Conservation (phyloP, 2,329 filamentous ascomycete genomes). For the Tothia fuscella region DNA sequence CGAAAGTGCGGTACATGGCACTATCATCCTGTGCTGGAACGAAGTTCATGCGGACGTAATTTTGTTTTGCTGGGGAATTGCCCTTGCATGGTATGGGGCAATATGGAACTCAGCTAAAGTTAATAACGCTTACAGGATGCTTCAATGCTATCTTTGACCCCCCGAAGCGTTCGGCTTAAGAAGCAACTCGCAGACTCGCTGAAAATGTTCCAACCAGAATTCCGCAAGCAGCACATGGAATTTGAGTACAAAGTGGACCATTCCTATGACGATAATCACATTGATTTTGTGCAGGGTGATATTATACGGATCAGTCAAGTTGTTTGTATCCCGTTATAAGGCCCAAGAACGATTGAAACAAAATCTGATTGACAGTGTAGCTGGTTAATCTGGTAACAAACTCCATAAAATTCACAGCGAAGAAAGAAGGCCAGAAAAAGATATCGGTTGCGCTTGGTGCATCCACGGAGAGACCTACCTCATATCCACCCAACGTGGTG, state of each 20-base stretch:
- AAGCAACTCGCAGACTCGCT: slow-evolving; percentile 18
- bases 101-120: background rate
- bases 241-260: slow-evolving; percentile 19
- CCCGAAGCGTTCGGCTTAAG: slow-evolving; percentile 15
- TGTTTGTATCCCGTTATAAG: too few species aligned
- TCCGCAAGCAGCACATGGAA: slow-evolving; percentile 19
- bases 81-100: background rate
- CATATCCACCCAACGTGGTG: slow-evolving; percentile 30
- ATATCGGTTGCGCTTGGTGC: slow-evolving; percentile 7
- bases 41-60: too few species aligned
- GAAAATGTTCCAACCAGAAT: slow-evolving; percentile 25
- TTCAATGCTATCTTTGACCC: slow-evolving; percentile 6
- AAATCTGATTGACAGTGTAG: too few species aligned
- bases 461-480: slow-evolving; percentile 12
- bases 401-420: slow-evolving; percentile 23
- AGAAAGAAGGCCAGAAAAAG: slow-evolving; percentile 15
- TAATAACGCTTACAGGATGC: background rate
- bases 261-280: slow-evolving; percentile 15
- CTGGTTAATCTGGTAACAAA: slow-evolving; percentile 16
- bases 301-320: slow-evolving; percentile 12
- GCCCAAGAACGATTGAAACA: too few species aligned
- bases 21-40: too few species aligned
- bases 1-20: background rate
- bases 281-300: slow-evolving; percentile 14
- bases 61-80: background rate